Conservation (phyloP, 345 rosid species). For the Citrus reticulata region DNA sequence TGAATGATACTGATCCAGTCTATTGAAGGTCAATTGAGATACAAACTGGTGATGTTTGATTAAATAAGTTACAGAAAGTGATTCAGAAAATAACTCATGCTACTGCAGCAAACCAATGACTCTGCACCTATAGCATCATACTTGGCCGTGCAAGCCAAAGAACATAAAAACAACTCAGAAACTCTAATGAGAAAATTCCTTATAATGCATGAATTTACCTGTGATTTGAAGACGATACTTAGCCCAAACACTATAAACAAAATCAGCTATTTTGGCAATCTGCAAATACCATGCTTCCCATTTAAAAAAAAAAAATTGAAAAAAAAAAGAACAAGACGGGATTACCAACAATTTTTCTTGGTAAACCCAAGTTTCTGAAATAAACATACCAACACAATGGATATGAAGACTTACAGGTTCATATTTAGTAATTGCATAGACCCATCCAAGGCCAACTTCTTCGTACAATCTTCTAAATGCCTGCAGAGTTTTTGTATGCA, state of each 20-base stretch:
- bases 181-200: background rate
- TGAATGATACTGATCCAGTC: background rate
- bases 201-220: slow-evolving; percentile 33
- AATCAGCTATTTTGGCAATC: slow-evolving; percentile 70
- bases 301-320: background rate
- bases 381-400: background rate
- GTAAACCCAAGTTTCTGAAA: background rate
- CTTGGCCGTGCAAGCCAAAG: background rate
- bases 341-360: background rate
- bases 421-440: slow-evolving; percentile 78
- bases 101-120: background rate
- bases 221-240: slow-evolving; percentile 81
- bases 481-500: slow-evolving; percentile 29
- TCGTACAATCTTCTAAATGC: slow-evolving; percentile 82
- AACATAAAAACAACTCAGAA: background rate
- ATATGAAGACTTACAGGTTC: slow-evolving; percentile 56
- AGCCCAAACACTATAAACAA: slow-evolving; percentile 79
- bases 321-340: background rate
- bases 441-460: slow-evolving; percentile 91
- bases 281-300: slow-evolving; percentile 21
- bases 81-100: background rate
- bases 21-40: background rate
- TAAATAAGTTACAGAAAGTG: background rate
- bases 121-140: background rate
- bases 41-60: background rate